Evolutionary conservation across 495 filamentous ascomycete species (phyloP).

Genomic region (Pseudomonodictys pantanalensis): DNA sequence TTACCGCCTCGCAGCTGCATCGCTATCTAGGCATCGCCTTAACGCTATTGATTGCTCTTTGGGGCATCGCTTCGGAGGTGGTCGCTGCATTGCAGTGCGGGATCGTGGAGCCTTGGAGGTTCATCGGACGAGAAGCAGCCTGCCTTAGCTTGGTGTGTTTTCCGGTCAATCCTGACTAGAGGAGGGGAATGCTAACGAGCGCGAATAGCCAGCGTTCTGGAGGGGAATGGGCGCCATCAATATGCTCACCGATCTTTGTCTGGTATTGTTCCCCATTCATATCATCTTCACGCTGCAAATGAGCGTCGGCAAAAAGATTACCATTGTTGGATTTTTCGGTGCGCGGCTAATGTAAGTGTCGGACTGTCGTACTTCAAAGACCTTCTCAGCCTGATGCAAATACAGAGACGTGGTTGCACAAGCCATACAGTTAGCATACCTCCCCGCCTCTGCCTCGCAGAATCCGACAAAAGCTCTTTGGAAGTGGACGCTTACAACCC

Average conservation of each 20-base stretch:
- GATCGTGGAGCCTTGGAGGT: conserved; percentile 12
- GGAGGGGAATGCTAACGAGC: not conserved
- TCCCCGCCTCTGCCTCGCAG: conserved; percentile 2
- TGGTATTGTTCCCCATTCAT: conserved; percentile 24
- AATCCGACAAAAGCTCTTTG: conserved; percentile 19
- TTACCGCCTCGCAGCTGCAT: conserved; percentile 22
- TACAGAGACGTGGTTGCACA: conserved; percentile 20
- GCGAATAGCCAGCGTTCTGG: conserved; percentile 23
- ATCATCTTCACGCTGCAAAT: conserved; percentile 24
- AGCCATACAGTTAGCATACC: conserved; percentile 16
- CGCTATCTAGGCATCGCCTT: conserved; percentile 11
- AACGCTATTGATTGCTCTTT: conserved; percentile 10
- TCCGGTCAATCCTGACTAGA: not conserved
- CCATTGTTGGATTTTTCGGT: conserved; percentile 24
- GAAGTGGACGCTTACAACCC: conserved; percentile 26
- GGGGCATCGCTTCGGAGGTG: conserved; percentile 15
- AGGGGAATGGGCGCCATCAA: conserved; percentile 18
- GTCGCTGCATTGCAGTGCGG: conserved; percentile 23
- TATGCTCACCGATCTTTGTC: conserved; percentile 20
- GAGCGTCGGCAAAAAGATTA: conserved; percentile 21
- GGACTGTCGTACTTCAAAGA: not conserved
- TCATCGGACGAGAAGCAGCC: not conserved
- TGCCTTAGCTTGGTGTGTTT: conserved; percentile 17
- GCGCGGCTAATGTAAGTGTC: conserved; percentile 17
- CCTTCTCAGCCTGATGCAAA: not conserved